Conservation (phyloP, 192 early-diverging fungal genomes). For the Backusella mclennaniae region DNA sequence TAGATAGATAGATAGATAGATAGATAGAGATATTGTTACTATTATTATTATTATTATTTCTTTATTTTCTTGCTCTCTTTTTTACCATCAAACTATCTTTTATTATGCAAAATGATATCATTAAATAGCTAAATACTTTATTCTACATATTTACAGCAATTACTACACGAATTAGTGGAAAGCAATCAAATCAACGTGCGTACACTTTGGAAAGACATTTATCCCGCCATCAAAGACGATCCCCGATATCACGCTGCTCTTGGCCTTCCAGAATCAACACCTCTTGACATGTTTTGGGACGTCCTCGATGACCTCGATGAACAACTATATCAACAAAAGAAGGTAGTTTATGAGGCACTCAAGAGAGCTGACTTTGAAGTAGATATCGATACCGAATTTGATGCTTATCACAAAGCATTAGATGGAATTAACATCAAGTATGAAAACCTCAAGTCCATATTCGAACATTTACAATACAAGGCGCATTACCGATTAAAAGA, state of each 20-base stretch:
- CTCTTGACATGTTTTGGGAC: slow-evolving; percentile 96
- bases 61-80: not conserved
- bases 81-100: not conserved
- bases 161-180: slow-evolving; percentile 61
- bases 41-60: not conserved
- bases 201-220: slow-evolving; percentile 87
- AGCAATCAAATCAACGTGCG: slow-evolving; percentile 63
- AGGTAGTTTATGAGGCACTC: slow-evolving; percentile 62
- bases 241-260: slow-evolving; percentile 67
- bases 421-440: slow-evolving; percentile 10
- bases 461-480: slow-evolving; percentile 45
- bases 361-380: slow-evolving; percentile 50
- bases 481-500: slow-evolving; percentile 63
- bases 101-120: not conserved
- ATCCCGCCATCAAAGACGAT: slow-evolving; percentile 70
- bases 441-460: slow-evolving; percentile 48
- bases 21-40: not conserved
- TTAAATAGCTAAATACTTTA: too few species aligned
- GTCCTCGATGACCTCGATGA: slow-evolving; percentile 79
- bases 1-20: not conserved
- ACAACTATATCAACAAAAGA: slow-evolving; percentile 63
- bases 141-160: slow-evolving; percentile 31
- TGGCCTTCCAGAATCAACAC: slow-evolving; percentile 79
- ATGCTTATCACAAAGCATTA: slow-evolving; percentile 53
- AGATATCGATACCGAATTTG: slow-evolving; percentile 43